Evolutionary conservation across 352 stramenopile species (phyloP), one percentile per base, ranked within the genome.

Genomic region (Phytophthora uliginosa): DNA sequence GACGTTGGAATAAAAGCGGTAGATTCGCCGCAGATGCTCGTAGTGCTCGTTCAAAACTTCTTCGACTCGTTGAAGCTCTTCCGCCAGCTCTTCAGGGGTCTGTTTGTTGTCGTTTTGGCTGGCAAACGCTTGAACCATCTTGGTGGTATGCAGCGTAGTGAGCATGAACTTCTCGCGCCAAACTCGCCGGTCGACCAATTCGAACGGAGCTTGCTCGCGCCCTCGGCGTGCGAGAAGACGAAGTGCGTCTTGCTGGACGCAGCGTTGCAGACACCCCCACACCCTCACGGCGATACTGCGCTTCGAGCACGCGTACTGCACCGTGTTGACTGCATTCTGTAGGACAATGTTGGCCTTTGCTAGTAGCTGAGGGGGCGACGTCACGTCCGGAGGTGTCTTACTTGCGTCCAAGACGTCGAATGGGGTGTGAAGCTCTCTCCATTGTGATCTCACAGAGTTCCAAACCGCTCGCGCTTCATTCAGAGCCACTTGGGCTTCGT

Each of bases 291-390:
- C 63, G 7, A 66, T 74, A 22, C 71, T 80, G n/a, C 86, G 79
- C 66, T 90, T 89, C 7, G 86, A 85, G 31, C 84, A 92, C 42
- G 81, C 86, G 42, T 92, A 94, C 55, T 92, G 86, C 0, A 92
- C 86, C 60, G 82, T 92, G 51, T 91, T 85, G 12, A 94, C 80
- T 6, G 86, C 86, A 54, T 92, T 94, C 60, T 94, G 86, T 1
- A 94, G 63, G 0, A 77, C 81, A 8, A 83, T 83, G 20, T 87
- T 94, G 22, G 77, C 84, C n/a, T 78, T 78, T 8, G 88, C 71
- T 5, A 92, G 73, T 36, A 88, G 18, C 31, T 86, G 79, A 2
- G 78, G 74, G 1, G 83, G 77, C 0, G 56, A 74, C 22, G 83
- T 91, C 31, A 79, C 57, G 38, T 94, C 86, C 10, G 83, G 79